A percentile compares a stretch with the other conserved stretches of the same genome.
Conservation (phyloP, 257 asterid genomes). For the Vinca minor region DNA sequence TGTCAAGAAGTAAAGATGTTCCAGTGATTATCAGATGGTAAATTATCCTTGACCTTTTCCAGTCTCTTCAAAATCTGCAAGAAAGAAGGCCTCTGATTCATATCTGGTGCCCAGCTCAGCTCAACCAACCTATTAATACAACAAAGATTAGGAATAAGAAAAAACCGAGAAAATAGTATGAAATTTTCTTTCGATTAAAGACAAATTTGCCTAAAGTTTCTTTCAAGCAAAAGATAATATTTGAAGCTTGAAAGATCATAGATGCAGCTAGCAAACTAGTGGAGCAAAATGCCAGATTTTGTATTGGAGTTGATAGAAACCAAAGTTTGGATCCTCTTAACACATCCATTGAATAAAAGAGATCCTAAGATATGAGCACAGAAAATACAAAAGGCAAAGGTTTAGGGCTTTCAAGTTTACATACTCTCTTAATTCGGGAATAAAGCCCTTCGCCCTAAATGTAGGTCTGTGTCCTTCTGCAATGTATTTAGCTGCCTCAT, state of each 20-base stretch:
- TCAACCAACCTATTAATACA: constrained; percentile 45
- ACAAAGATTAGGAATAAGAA: background rate
- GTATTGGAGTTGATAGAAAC: no score
- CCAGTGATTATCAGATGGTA: constrained; percentile 64
- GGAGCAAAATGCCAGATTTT: background rate
- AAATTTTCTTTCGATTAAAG: background rate
- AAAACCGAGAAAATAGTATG: background rate
- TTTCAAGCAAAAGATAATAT: background rate
- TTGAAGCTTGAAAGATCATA: constrained; percentile 1
- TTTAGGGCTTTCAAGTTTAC: constrained; percentile 19
- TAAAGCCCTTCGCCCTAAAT: constrained; percentile 58
- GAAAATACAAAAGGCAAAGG: background rate
- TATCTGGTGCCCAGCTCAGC: constrained; percentile 81
- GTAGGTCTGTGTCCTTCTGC: constrained; percentile 90
- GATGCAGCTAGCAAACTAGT: background rate
- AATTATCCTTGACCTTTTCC: constrained; percentile 49
- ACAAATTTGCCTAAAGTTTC: background rate
- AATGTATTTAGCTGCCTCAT: constrained; percentile 81
- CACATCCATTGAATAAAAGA: no score
- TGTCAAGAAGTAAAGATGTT: constrained; percentile 42
- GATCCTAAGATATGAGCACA: background rate
- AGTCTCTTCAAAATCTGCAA: constrained; percentile 72
- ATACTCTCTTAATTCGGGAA: constrained; percentile 78
- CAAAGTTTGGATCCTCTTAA: no score
- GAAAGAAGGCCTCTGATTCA: constrained; percentile 76